Percentiles rank a stretch among this genome's conserved stretches.
Evolutionary conservation across 352 stramenopile species (phyloP).

Genomic region (Globisporangium parvum): DNA sequence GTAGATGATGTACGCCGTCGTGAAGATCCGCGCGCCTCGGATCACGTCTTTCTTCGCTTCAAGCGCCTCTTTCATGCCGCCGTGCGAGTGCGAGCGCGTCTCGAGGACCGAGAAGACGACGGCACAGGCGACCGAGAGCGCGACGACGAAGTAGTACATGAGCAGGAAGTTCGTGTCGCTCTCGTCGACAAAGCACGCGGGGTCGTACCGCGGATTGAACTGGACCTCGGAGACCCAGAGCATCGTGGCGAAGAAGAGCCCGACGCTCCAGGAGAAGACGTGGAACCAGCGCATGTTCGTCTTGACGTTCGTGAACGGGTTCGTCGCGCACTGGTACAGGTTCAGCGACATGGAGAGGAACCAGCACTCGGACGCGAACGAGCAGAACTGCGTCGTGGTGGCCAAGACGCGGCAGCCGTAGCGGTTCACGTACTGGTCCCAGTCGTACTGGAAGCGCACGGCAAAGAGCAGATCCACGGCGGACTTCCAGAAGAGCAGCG

Average conservation of each 20-base stretch:
- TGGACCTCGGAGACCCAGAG: constrained; percentile 50
- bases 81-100: constrained; percentile 60
- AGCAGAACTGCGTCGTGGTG: constrained; percentile 67
- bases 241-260: constrained; percentile 36
- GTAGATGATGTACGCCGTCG: constrained; percentile 75
- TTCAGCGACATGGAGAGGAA: constrained; percentile 86
- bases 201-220: constrained; percentile 43
- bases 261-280: constrained; percentile 64
- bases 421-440: constrained; percentile 47
- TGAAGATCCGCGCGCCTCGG: constrained; percentile 75
- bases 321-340: constrained; percentile 79
- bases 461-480: constrained; percentile 70
- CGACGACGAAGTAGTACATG: constrained; percentile 73
- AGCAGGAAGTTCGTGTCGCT: constrained; percentile 51
- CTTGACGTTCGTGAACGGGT: constrained; percentile 83
- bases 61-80: constrained; percentile 72
- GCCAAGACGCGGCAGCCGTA: constrained; percentile 49
- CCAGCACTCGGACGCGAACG: constrained; percentile 81
- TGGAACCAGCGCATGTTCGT: constrained; percentile 71
- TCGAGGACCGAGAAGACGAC: constrained; percentile 63
- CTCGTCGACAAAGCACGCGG: constrained; percentile 72
- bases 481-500: constrained; percentile 79
- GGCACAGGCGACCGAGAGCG: constrained; percentile 59
- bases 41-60: constrained; percentile 81
- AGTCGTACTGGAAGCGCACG: constrained; percentile 65